Base-by-base conservation (phyloP, 208 protist genomes). In the Phytomonas francai region DNA sequence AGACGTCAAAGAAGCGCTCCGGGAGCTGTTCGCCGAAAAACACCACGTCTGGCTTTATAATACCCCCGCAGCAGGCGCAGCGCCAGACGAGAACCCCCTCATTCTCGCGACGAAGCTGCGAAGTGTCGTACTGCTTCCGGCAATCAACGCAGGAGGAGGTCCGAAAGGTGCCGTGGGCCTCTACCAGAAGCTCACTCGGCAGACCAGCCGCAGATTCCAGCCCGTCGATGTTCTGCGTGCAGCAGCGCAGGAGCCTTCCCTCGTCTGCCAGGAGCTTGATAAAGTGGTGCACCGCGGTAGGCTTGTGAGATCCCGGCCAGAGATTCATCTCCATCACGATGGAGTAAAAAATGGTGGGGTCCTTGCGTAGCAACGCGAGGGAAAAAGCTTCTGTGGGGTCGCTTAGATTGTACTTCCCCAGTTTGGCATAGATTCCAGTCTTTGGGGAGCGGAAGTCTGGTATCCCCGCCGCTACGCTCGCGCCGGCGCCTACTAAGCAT, bases 201-300 rank as follows among this genome's bases (percentile, higher is more conserved):
- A 98, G 61, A 0, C 97, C 96, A 1, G 91, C 87, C 0, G 72
- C 68, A 54, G 71, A 51, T 68, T 99, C 97, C 1, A 99, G 82
- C 0, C 84, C 84, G 68, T 99, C 98, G 70, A 99, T 98, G 83
- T 99, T 99, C 68, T 99, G 98, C 54, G 97, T 98, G 72, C 96
- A 99, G 56, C 87, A 91, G 25, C 94, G 79, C 34, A 97, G 78
- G 54, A 99, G 78, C 19, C 92, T 61, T 3, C 92, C 93, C 64
- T 98, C 91, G 16, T 98, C 85, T 0, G 84, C 59, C 32, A 99
- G 80, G 4, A 98, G 73, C 58, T 82, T 81, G 12, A 99, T 87
- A 68, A 99, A 98, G 67, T 97, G 71, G 65, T 99, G 97, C 16
- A 90, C 85, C 4, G 72, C 22, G 7, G 97, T 98, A 4, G 97